Evolutionary conservation across 2,329 filamentous ascomycete species (phyloP).

Genomic region (Aspergillus chevalieri): DNA sequence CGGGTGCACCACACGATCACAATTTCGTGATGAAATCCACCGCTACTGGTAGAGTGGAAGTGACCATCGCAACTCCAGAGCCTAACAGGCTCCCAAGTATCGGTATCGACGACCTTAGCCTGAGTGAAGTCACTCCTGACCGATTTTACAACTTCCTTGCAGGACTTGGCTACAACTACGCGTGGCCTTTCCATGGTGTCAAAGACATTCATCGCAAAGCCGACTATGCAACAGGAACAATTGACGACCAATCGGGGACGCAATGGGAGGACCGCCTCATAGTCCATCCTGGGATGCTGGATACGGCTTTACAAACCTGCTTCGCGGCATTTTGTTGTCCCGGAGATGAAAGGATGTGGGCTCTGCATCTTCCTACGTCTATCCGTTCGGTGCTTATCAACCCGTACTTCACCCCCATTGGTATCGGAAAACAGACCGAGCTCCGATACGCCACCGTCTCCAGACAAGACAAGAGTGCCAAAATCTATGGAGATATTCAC

Average conservation of each 20-base stretch:
- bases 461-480: background rate
- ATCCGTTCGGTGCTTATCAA: constrained; percentile 7
- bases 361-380: constrained; percentile 10
- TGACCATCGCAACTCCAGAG: background rate
- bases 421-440: background rate
- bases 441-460: background rate
- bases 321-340: constrained; percentile 11
- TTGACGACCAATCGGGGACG: constrained; percentile 1
- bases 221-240: constrained; percentile 14
- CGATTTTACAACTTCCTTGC: constrained; percentile 20
- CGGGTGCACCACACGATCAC: background rate
- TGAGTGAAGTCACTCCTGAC: constrained; percentile 12
- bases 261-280: background rate
- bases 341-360: constrained; percentile 12
- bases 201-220: constrained; percentile 11
- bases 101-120: constrained; percentile 3
- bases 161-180: constrained; percentile 22
- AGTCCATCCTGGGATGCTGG: constrained; percentile 14
- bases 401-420: constrained; percentile 1
- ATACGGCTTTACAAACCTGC: constrained; percentile 13
- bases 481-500: background rate
- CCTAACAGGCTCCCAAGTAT: background rate
- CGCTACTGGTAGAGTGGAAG: background rate
- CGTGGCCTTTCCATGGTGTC: constrained; percentile 16
- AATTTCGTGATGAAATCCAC: background rate